Percentiles rank a stretch among this genome's conserved stretches.
Conservation (phyloP, 768 basidiomycete species). For the Lepiota venenata region DNA sequence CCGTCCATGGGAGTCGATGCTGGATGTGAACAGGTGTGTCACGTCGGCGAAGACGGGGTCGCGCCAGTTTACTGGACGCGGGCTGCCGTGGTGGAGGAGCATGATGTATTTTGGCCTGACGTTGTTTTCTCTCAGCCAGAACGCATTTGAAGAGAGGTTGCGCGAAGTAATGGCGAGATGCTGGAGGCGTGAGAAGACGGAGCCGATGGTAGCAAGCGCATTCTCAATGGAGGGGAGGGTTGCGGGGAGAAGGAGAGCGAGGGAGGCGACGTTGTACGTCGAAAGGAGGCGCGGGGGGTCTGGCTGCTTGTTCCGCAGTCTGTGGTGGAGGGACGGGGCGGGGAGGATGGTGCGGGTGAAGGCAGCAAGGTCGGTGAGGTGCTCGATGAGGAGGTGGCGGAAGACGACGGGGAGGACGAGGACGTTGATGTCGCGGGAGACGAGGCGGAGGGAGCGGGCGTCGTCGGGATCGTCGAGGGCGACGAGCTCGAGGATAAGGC, state of each 20-base stretch:
- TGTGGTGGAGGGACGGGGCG: slow-evolving; percentile 21
- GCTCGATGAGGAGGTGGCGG: slow-evolving; percentile 23
- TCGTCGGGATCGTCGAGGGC: slow-evolving; percentile 20
- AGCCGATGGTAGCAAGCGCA: slow-evolving; percentile 28
- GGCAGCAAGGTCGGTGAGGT: slow-evolving; percentile 23
- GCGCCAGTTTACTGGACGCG: slow-evolving; percentile 29
- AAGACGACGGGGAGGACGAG: slow-evolving; percentile 33
- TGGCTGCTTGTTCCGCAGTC: slow-evolving; percentile 24
- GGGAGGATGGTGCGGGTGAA: slow-evolving; percentile 29
- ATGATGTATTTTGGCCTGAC: slow-evolving; percentile 27
- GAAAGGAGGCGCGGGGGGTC: slow-evolving; percentile 26
- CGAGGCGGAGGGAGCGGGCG: slow-evolving; percentile 28
- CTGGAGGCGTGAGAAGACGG: slow-evolving; percentile 26
- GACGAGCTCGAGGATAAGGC: slow-evolving; percentile 28
- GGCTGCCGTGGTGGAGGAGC: slow-evolving; percentile 30
- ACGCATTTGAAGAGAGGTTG: slow-evolving; percentile 29
- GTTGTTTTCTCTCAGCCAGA: slow-evolving; percentile 30
- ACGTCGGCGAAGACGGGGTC: slow-evolving; percentile 31
- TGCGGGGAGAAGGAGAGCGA: slow-evolving; percentile 28
- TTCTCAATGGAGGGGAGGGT: slow-evolving; percentile 30
- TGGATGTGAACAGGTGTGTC: slow-evolving; percentile 32
- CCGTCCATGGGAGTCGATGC: slow-evolving; percentile 25
- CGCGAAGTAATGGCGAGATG: slow-evolving; percentile 31
- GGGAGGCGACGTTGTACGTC: slow-evolving; percentile 27
- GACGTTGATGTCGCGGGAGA: slow-evolving; percentile 30